Evolutionary conservation across 768 basidiomycete genomes (phyloP).

Genomic region (Trametes cinnabarina): DNA sequence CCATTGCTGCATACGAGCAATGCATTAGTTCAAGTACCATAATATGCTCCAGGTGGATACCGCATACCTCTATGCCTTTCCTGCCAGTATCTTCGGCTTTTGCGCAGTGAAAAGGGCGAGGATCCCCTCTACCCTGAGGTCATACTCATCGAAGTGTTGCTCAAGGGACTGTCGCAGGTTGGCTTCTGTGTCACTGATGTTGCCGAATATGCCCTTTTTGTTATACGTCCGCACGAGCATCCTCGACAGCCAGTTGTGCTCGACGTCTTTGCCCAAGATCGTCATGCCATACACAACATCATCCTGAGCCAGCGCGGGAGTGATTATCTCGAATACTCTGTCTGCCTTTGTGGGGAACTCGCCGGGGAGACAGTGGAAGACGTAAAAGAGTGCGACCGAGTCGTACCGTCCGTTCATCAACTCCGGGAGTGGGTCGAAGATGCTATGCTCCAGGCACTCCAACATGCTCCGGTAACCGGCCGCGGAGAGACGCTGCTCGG

Average conservation of each 20-base stretch:
- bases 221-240: constrained; percentile 13
- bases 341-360: constrained; percentile 17
- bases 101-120: constrained; percentile 18
- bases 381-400: constrained; percentile 21
- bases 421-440: constrained; percentile 19
- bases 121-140: constrained; percentile 10
- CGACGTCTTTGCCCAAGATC: constrained; percentile 11
- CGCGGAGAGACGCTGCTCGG: neutral
- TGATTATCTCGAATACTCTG: constrained; percentile 5
- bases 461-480: constrained; percentile 16
- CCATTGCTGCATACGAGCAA: too few relatives aligned
- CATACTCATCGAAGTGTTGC: constrained; percentile 17
- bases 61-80: too few relatives aligned
- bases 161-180: constrained; percentile 12
- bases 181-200: constrained; percentile 7
- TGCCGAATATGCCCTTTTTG: constrained; percentile 15
- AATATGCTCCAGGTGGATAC: too few relatives aligned
- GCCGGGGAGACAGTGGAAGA: constrained; percentile 23
- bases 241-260: constrained; percentile 17
- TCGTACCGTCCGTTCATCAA: constrained; percentile 9
- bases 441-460: constrained; percentile 9
- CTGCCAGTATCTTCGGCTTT: neutral
- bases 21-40: too few relatives aligned
- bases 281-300: constrained; percentile 21
- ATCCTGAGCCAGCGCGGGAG: constrained; percentile 5